Conservation (phyloP, 2,329 filamentous ascomycete species). For the Zelopaecilomyces penicillatus region DNA sequence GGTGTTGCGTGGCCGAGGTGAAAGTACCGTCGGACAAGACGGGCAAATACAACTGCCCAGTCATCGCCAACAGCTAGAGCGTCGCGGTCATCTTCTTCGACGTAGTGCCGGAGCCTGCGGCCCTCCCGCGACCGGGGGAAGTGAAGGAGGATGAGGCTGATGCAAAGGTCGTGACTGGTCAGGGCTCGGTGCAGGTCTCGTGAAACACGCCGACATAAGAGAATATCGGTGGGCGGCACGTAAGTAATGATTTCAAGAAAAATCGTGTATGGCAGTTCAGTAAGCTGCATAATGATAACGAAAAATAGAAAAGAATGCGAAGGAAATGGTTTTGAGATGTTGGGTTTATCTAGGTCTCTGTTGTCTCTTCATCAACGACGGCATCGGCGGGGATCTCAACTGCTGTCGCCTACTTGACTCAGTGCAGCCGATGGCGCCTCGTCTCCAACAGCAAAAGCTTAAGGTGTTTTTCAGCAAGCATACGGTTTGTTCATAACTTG, state of each 20-base stretch:
- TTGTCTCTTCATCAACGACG: no score
- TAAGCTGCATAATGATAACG: slow-evolving; percentile 25
- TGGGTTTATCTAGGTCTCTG: no score
- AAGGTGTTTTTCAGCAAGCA: no score
- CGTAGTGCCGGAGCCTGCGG: slow-evolving; percentile 24
- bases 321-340: no score
- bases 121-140: slow-evolving; percentile 48
- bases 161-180: slow-evolving; percentile 35
- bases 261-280: slow-evolving; percentile 46
- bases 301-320: no score
- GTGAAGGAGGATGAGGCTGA: slow-evolving; percentile 38
- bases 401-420: no score
- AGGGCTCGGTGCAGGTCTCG: slow-evolving; percentile 41
- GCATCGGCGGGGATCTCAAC: no score
- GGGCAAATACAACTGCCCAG: slow-evolving; percentile 38
- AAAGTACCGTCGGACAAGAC: slow-evolving; percentile 46
- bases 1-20: slow-evolving; percentile 41
- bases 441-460: no score
- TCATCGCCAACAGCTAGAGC: slow-evolving; percentile 14
- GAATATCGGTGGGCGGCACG: slow-evolving; percentile 40
- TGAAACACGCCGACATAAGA: slow-evolving; percentile 45
- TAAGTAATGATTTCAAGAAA: slow-evolving; percentile 45
- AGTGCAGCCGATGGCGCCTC: no score
- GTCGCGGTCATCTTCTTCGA: slow-evolving; percentile 4
- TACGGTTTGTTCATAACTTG: no score